These are phyloP conservation scores for Cladosporium austrohemisphaericum DNA, from an alignment of 2,329 filamentous ascomycete species.

Conservation along the genomic window DNA sequence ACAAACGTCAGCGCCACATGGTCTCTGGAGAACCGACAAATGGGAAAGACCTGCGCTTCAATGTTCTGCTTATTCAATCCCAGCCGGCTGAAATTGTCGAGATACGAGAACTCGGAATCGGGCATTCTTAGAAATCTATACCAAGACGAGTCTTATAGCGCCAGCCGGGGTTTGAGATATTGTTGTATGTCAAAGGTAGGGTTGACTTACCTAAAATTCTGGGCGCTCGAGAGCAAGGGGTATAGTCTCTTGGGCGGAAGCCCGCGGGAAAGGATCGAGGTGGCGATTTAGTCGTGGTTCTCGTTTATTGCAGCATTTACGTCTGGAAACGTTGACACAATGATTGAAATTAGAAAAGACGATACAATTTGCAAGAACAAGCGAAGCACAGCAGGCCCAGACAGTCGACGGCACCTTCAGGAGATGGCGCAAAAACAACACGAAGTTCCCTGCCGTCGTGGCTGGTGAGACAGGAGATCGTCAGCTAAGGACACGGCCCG, in stretches of 20 bases:
- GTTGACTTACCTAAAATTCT: conserved; percentile 14
- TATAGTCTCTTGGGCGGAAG: conserved; percentile 3
- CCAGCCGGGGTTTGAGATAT: too few species aligned
- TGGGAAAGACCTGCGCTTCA: conserved; percentile 10
- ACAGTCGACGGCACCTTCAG: background rate
- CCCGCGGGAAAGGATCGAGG: background rate
- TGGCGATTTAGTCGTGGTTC: background rate
- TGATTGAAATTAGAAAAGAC: background rate
- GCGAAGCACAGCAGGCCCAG: background rate
- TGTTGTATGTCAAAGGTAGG: too few species aligned
- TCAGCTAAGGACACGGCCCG: conserved; percentile 10
- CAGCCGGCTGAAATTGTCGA: background rate
- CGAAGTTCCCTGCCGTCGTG: too few species aligned
- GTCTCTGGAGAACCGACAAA: background rate
- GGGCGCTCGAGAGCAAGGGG: conserved; percentile 10
- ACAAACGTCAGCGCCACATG: conserved; percentile 5
- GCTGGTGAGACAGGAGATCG: conserved; percentile 9
- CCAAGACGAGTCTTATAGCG: too few species aligned
- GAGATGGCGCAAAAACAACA: conserved; percentile 5
- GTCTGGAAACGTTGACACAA: background rate
- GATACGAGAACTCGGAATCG: background rate
- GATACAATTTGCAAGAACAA: background rate
- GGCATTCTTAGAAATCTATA: too few species aligned
- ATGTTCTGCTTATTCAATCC: conserved; percentile 1
- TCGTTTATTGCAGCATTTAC: conserved; percentile 6